Conservation (phyloP, 257 asterid species). For the Solanum pimpinellifolium region DNA sequence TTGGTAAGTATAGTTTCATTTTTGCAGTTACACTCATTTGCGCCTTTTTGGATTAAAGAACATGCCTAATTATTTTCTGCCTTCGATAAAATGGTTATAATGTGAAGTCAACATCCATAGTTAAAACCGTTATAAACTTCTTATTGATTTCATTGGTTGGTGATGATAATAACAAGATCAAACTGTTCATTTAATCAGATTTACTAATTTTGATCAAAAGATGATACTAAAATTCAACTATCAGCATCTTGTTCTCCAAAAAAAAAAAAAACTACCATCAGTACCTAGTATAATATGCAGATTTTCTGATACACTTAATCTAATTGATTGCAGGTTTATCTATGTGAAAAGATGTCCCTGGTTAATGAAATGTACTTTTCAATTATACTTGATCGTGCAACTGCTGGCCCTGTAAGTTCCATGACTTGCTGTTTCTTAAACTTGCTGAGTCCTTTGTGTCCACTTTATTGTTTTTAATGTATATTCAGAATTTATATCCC, state of each 20-base stretch:
- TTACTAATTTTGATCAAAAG: neutral
- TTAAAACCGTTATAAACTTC: neutral
- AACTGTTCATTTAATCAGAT: neutral
- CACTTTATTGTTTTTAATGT: neutral
- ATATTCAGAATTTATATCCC: neutral
- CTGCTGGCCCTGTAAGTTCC: conserved; percentile 97
- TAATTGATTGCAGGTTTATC: conserved; percentile 55
- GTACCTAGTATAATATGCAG: neutral
- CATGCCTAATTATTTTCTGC: neutral
- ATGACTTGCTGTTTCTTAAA: neutral
- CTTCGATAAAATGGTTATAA: neutral
- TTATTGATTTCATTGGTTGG: neutral
- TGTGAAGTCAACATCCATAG: neutral
- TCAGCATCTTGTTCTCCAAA: neutral
- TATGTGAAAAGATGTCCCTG: conserved; percentile 85
- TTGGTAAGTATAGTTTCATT: neutral
- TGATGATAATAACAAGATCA: neutral
- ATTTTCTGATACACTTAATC: neutral
- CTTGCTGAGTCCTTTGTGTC: neutral
- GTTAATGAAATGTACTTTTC: conserved; percentile 99
- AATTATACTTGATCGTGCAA: conserved; percentile 85
- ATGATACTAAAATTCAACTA: neutral
- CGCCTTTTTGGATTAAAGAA: neutral
- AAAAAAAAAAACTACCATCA: neutral
- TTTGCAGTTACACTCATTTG: neutral